Conservation (phyloP, 2,329 filamentous ascomycete species). For the Xylaria multiplex region DNA sequence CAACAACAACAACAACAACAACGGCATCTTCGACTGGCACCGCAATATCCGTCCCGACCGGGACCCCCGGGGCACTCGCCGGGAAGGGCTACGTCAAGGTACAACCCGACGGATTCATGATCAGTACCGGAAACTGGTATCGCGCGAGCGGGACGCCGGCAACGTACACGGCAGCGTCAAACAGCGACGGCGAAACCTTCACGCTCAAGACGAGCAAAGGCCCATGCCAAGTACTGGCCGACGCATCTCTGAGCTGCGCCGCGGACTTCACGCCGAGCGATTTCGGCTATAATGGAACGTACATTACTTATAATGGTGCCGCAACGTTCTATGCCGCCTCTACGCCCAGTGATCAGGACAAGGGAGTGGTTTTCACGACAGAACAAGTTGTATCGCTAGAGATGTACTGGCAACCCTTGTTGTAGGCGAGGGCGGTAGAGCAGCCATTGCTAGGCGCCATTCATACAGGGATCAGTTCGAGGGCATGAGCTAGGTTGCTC, state of each 20-base stretch:
- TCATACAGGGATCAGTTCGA: background rate
- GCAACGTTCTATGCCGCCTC: constrained; percentile 34
- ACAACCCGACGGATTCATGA: constrained; percentile 32
- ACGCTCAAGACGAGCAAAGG: constrained; percentile 37
- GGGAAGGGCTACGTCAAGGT: constrained; percentile 71
- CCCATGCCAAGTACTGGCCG: constrained; percentile 30
- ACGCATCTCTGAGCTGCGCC: constrained; percentile 34
- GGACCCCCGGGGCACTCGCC: constrained; percentile 51
- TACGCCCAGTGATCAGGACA: constrained; percentile 29
- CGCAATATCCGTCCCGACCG: constrained; percentile 50
- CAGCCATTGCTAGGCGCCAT: background rate
- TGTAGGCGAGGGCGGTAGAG: constrained; percentile 9
- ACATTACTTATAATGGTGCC: constrained; percentile 30
- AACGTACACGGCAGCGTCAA: constrained; percentile 32
- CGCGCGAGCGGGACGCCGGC: constrained; percentile 33
- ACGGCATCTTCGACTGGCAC: constrained; percentile 32
- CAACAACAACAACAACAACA: constrained; percentile 19
- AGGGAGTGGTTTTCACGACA: constrained; percentile 30
- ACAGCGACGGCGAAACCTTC: constrained; percentile 20
- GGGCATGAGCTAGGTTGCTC: background rate
- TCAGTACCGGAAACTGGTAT: constrained; percentile 35
- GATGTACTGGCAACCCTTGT: constrained; percentile 35
- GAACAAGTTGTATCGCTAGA: constrained; percentile 30
- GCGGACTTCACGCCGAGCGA: constrained; percentile 16
- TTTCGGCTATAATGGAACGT: constrained; percentile 34